Percentiles rank a stretch among this genome's conserved stretches.
Evolutionary conservation across 257 asterid genomes (phyloP).

Genomic region (Capsicum pubescens): DNA sequence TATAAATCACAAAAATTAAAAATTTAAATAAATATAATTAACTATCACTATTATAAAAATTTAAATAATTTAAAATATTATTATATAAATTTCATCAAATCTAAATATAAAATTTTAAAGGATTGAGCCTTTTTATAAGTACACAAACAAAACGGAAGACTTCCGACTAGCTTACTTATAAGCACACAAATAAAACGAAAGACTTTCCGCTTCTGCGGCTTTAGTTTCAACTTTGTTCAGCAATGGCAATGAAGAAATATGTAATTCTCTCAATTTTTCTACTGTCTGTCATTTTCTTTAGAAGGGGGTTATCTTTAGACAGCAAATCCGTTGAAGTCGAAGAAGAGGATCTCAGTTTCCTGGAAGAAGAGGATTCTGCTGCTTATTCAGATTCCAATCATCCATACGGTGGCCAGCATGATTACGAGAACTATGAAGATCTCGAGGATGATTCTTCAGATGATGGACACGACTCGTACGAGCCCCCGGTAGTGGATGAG

Average conservation of each 20-base stretch:
- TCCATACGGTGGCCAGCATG: conserved; percentile 43
- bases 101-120: too few relatives aligned
- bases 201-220: too few relatives aligned
- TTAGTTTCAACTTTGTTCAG: too few relatives aligned
- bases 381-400: conserved; percentile 40
- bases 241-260: background rate
- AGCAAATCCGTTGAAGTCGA: conserved; percentile 41
- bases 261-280: conserved; percentile 49
- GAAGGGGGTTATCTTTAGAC: conserved; percentile 32
- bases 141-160: too few relatives aligned
- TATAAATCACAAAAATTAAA: too few relatives aligned
- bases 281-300: conserved; percentile 44
- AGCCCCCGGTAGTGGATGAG: conserved; percentile 68
- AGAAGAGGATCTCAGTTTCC: conserved; percentile 85
- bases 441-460: conserved; percentile 50
- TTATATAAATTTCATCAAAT: too few relatives aligned
- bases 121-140: too few relatives aligned
- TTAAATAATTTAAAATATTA: too few relatives aligned
- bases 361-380: conserved; percentile 54
- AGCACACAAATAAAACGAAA: too few relatives aligned
- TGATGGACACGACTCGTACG: conserved; percentile 36
- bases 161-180: too few relatives aligned
- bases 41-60: too few relatives aligned
- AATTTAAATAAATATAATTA: too few relatives aligned
- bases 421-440: conserved; percentile 81